Base-by-base conservation (phyloP, 2,329 filamentous ascomycete species). In the Lomentospora prolificans region DNA sequence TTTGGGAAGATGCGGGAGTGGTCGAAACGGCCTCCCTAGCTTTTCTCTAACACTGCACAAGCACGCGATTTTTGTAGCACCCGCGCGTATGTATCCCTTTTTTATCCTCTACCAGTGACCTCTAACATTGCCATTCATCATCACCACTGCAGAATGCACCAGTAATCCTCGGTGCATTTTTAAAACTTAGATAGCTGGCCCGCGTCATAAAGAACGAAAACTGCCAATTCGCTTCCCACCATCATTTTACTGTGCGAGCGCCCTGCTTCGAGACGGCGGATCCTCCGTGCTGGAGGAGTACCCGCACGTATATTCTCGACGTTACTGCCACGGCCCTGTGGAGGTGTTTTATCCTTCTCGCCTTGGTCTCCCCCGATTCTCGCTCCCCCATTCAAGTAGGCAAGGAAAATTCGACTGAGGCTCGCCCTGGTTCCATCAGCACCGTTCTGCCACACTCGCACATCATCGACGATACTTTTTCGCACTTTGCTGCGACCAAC, bases 381-480 rank as follows among this genome's bases (percentile, higher is more conserved):
- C 28, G 25, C 30, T 28, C n/a, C 46, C 17, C 24, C n/a, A n/a
- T n/a, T n/a, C 53, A 14, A 50, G 41, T 36, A 30, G 17, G 24
- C 12, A 22, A 10, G 44, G 12, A 48, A 22, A 48, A 46, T 8
- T 9, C 22, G 36, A 19, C 28, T 48, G 60, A 61, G 58, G 56
- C 62, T 59, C 59, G 62, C 61, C 62, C 62, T 65, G 63, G 62
- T 62, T 61, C 53, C 63, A 61, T 64, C 64, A 63, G 61, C 64
- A 64, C 65, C 64, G 19, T 60, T 57, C 60, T 63, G 59, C 61
- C 64, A 65, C 64, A 61, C 64, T 65, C 64, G 64, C 68, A 72
- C 70, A 69, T 71, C 69, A 69, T 70, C 65, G 65, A 68, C 67
- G 65, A 67, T 59, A 66, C 70, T 67, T 71, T 72, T 67, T 67